phyloP scores from a whole-genome alignment of 2,329 filamentous ascomycete species.

The Fusarium abutilonis region DNA sequence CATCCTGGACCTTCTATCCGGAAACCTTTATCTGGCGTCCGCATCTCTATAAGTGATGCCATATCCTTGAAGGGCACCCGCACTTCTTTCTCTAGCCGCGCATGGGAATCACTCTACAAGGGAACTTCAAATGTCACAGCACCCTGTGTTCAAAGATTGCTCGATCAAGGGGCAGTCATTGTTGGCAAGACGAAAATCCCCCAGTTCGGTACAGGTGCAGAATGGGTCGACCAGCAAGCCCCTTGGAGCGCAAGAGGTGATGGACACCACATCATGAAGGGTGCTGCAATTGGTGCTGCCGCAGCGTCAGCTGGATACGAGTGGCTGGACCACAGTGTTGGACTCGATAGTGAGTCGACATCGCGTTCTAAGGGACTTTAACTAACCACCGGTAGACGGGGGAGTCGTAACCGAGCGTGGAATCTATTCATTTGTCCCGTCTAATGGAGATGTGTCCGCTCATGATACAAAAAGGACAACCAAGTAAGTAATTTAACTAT shows the following conservation, averaged over 20 bases:
- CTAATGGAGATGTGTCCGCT: conserved; percentile 23
- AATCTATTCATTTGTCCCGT: conserved; percentile 46
- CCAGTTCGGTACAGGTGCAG: conserved; percentile 56
- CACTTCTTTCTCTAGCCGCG: conserved; percentile 66
- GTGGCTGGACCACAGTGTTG: conserved; percentile 54
- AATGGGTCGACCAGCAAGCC: conserved; percentile 55
- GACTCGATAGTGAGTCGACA: conserved; percentile 49
- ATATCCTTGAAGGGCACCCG: conserved; percentile 58
- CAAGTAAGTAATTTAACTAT: conserved; percentile 1
- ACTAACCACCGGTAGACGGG: conserved; percentile 42
- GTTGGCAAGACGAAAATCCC: conserved; percentile 64
- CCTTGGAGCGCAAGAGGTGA: conserved; percentile 61
- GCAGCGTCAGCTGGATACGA: conserved; percentile 53
- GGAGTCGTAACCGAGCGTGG: conserved; percentile 43
- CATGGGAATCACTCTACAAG: conserved; percentile 65
- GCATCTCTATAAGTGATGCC: conserved; percentile 51
- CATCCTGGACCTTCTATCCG: conserved; percentile 39
- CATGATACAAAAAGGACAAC: conserved; percentile 30
- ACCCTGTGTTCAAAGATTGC: conserved; percentile 61
- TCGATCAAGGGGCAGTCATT: conserved; percentile 67
- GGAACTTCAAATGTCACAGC: conserved; percentile 57
- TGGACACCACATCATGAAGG: conserved; percentile 52
- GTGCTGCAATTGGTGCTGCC: conserved; percentile 53
- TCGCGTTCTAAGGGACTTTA: background rate
- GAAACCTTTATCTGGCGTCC: conserved; percentile 52